Evolutionary conservation across 257 asterid genomes (phyloP).

Genomic region (Linaria vulgaris): DNA sequence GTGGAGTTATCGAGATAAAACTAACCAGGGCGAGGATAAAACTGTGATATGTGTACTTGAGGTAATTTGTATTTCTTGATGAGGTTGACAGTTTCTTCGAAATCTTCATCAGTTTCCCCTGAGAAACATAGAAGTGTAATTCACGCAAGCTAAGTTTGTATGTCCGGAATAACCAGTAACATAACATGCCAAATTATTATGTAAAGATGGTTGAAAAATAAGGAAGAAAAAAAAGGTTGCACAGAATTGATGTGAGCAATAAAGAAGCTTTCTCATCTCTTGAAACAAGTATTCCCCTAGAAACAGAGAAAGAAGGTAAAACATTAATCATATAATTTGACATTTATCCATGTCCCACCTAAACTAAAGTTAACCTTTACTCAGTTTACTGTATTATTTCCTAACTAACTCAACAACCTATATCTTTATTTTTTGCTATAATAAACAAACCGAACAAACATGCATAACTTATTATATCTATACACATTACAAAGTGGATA

Average conservation of each 20-base stretch:
- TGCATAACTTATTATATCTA: neutral
- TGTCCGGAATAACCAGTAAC: conserved; percentile 3
- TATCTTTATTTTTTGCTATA: no score
- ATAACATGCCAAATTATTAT: neutral
- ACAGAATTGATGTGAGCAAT: neutral
- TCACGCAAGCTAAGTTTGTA: conserved; percentile 11
- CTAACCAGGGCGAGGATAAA: conserved; percentile 91
- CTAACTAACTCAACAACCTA: conserved; percentile 14
- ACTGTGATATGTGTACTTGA: conserved; percentile 94
- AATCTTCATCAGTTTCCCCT: conserved; percentile 96
- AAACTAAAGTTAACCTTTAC: neutral
- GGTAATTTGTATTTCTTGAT: conserved; percentile 76
- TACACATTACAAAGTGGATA: conserved; percentile 5
- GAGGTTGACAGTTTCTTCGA: conserved; percentile 73
- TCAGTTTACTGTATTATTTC: conserved; percentile 4
- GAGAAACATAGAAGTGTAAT: conserved; percentile 28
- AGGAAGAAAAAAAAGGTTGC: neutral
- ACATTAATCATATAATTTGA: neutral
- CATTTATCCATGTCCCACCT: neutral
- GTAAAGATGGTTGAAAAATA: neutral
- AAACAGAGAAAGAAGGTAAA: neutral
- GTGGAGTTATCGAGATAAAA: conserved; percentile 15
- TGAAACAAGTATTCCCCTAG: neutral
- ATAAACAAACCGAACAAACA: no score
- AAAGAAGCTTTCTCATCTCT: neutral